A percentile compares a stretch with the other conserved stretches of the same genome.
These are phyloP conservation scores for Rubus idaeus DNA, from an alignment of 306 rosid species.

Conservation along the genomic window DNA sequence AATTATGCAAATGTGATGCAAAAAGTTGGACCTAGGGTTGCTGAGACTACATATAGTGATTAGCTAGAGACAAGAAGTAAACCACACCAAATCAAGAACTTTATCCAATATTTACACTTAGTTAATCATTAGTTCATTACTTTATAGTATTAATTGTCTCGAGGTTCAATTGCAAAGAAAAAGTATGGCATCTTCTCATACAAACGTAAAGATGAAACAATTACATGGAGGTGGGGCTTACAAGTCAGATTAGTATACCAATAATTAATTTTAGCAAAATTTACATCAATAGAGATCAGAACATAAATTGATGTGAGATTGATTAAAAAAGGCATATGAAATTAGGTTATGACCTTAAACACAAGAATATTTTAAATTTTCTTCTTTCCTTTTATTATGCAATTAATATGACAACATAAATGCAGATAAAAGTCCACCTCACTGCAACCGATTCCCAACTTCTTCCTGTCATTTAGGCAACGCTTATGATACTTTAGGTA, in stretches of 20 bases:
- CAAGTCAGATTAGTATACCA: not conserved
- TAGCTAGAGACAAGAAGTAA: not conserved
- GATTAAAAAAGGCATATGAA: not conserved
- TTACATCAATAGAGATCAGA: not conserved
- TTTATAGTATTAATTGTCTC: not conserved
- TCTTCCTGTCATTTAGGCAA: constrained; percentile 87
- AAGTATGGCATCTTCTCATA: not conserved
- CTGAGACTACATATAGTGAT: not conserved
- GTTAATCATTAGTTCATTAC: not conserved
- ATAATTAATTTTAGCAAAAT: not conserved
- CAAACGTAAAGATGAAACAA: not conserved
- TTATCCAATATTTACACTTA: not conserved
- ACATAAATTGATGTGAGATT: not conserved
- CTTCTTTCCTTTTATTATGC: not conserved
- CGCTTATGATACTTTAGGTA: constrained; percentile 73
- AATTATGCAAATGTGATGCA: not conserved
- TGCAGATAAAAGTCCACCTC: constrained; percentile 63
- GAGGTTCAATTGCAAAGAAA: not conserved
- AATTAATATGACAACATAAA: constrained; percentile 11
- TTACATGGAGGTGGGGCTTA: not conserved
- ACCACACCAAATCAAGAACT: not conserved
- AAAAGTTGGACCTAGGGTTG: not conserved
- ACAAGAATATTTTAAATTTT: not conserved
- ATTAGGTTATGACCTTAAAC: not conserved
- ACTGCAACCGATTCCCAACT: constrained; percentile 96